Evolutionary conservation across 2,329 filamentous ascomycete species (phyloP), one percentile per base, ranked within the genome.

Genomic region (Talaromyces sp.): DNA sequence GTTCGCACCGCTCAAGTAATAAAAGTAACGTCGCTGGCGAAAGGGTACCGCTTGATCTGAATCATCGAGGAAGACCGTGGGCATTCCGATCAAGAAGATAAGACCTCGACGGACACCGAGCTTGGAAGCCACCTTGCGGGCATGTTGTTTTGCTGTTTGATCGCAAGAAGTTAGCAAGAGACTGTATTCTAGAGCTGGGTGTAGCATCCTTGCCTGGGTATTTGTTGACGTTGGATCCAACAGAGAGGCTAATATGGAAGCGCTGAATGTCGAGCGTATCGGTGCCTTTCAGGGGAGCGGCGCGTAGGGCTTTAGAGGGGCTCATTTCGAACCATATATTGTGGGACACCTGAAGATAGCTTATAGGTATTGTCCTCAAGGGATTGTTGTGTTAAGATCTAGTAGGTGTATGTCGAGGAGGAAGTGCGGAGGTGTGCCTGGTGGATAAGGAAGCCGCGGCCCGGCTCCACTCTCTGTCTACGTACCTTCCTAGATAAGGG

Each of bases 1-100:
- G 62, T 86, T 78, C 25, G 80, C 75, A 64, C 86, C 86, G 64
- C 80, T 84, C 52, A 88, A 72, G 68, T 88, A 88, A 74, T 85
- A 87, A 70, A 88, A 88, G 71, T 87, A 88, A 25, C 86, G 82
- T 68, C 82, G 80, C 71, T 89, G 86, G 15, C 86, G 81, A 69
- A 88, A 88, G 6, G 80, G 78, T 22, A 79, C 79, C 64, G 79
- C 76, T 78, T 86, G 83, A 67, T 89, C 87, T 33, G 85, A 87
- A 70, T 89, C 86, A 66, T 86, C 83, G 68, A 82, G 81, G 62
- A 81, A 79, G 50, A 79, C 74, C 4, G 80, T 81, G 3, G 81
- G 78, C 60, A 82, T 78, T 27, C 86, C 86, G 39, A 79, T 78
- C 25, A 89, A 81, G 70, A 86, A 87, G 59, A 89, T 83, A 62